These are phyloP conservation scores for Pichia terricola DNA, from an alignment of 1,139 yeast genomes.

Conservation along the genomic window DNA sequence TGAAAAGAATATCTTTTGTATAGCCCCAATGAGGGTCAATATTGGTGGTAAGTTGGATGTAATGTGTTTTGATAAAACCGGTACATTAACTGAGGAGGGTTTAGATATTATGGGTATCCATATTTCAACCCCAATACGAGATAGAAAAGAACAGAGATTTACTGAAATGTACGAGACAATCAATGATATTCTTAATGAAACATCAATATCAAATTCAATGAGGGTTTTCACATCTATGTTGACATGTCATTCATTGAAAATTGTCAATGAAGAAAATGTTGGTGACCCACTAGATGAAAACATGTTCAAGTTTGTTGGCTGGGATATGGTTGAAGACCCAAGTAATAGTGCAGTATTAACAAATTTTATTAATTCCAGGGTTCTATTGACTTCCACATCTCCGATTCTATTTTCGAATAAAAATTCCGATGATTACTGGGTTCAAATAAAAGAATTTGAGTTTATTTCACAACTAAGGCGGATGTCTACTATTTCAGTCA, in stretches of 20 bases:
- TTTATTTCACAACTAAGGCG: slow-evolving; percentile 78
- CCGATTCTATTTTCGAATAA: slow-evolving; percentile 37
- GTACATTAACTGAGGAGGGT: slow-evolving; percentile 95
- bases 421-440: slow-evolving; percentile 11
- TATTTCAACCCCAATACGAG: slow-evolving; percentile 41
- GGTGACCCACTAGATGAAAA: slow-evolving; percentile 93
- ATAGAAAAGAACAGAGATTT: slow-evolving; percentile 44
- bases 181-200: slow-evolving; percentile 21
- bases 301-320: slow-evolving; percentile 83
- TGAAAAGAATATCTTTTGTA: slow-evolving; percentile 65
- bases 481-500: slow-evolving; percentile 61
- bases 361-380: slow-evolving; percentile 21
- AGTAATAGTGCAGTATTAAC: slow-evolving; percentile 28
- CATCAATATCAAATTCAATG: slow-evolving; percentile 10
- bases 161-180: slow-evolving; percentile 34
- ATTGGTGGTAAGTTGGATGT: slow-evolving; percentile 90
- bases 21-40: slow-evolving; percentile 87
- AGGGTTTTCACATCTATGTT: slow-evolving; percentile 47
- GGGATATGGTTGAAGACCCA: slow-evolving; percentile 64
- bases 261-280: slow-evolving; percentile 66
- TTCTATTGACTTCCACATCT: slow-evolving; percentile 33
- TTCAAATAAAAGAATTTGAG: slow-evolving; percentile 67
- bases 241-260: slow-evolving; percentile 78
- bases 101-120: slow-evolving; percentile 87
- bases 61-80: slow-evolving; percentile 92